These are phyloP conservation scores for Fistulinella prunicolor DNA, from an alignment of 768 basidiomycete genomes.

Conservation along the genomic window DNA sequence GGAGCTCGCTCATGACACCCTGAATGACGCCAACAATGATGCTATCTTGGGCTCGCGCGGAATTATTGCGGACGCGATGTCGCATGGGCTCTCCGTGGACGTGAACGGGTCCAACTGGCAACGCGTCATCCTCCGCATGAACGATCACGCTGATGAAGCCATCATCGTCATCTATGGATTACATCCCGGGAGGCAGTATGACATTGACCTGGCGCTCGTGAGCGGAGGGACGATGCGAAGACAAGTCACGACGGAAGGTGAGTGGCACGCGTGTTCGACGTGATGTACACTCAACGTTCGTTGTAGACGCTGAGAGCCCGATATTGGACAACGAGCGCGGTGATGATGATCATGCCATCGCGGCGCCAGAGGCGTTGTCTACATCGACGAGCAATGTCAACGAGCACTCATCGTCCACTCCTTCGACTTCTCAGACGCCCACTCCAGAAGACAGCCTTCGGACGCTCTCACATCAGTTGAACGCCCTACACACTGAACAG, in stretches of 20 bases:
- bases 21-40: constrained; percentile 36
- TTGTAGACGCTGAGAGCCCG: constrained; percentile 21
- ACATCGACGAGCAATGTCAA: constrained; percentile 29
- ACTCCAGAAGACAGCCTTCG: constrained; percentile 65
- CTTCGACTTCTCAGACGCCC: constrained; percentile 29
- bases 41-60: constrained; percentile 34
- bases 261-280: constrained; percentile 19
- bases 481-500: constrained; percentile 60
- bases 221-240: constrained; percentile 58
- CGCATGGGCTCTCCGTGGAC: constrained; percentile 73
- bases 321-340: constrained; percentile 20
- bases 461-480: constrained; percentile 67
- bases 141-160: constrained; percentile 81
- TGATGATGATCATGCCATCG: constrained; percentile 16
- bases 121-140: constrained; percentile 72
- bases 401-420: constrained; percentile 15
- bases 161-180: constrained; percentile 90
- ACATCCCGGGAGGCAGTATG: constrained; percentile 85
- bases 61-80: constrained; percentile 63
- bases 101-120: constrained; percentile 81
- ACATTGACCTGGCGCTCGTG: constrained; percentile 79
- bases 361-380: constrained; percentile 12
- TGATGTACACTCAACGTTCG: constrained; percentile 4
- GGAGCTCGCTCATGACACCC: constrained; percentile 30
- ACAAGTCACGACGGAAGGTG: constrained; percentile 69